phyloP scores from a whole-genome alignment of 177 flowering plant species.

The Telopea speciosissima region DNA sequence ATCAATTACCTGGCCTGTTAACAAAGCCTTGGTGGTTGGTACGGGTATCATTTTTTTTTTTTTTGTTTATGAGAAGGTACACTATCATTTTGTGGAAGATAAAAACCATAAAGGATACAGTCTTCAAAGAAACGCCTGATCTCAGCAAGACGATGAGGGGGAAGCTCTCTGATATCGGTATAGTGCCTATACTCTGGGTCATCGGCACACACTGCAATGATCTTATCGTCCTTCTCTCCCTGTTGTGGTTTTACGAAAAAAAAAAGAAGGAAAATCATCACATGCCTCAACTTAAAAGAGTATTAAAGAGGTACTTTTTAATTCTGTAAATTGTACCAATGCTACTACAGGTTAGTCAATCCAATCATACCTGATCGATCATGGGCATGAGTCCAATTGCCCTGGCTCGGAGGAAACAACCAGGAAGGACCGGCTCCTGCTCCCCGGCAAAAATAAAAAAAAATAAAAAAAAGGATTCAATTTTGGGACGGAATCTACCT shows the following conservation, averaged over 20 bases:
- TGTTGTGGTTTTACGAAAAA: constrained; percentile 8
- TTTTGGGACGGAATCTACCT: background rate
- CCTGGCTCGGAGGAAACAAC: constrained; percentile 56
- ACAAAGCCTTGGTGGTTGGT: no score
- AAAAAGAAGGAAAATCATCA: background rate
- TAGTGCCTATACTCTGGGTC: constrained; percentile 61
- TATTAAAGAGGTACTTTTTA: background rate
- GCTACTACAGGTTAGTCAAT: no score
- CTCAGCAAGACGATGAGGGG: constrained; percentile 57
- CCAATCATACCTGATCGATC: constrained; percentile 50
- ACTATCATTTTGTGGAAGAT: background rate
- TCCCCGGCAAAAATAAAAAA: no score
- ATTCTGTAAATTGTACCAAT: background rate
- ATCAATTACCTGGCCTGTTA: background rate
- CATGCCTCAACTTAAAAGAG: background rate
- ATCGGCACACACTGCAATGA: constrained; percentile 66
- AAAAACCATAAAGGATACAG: constrained; percentile 29
- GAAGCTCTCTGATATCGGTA: constrained; percentile 49
- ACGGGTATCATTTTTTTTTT: background rate
- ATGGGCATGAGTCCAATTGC: constrained; percentile 71
- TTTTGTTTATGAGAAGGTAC: no score
- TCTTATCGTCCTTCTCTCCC: constrained; percentile 67
- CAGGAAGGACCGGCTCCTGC: constrained; percentile 63
- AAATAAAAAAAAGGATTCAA: background rate
- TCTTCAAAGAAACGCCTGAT: constrained; percentile 66